Evolutionary conservation across 78 protist genomes (phyloP), one percentile per base, ranked within the genome.

Genomic region (Isochrysis galbana): DNA sequence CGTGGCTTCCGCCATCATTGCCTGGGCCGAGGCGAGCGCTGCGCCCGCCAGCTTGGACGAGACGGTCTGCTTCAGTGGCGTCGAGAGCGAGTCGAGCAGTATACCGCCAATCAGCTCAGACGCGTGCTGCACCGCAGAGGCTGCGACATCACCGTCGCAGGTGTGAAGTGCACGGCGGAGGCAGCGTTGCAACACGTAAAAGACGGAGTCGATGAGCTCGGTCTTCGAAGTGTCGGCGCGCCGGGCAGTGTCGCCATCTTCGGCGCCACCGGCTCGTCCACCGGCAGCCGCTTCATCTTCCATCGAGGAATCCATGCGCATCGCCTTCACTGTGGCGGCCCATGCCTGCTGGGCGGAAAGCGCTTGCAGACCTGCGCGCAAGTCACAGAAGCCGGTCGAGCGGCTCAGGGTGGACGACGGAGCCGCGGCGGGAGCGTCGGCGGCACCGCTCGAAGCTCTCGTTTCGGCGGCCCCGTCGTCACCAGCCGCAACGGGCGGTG

Each of bases 31-130:
- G 36, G 82, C 82, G 74, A 67, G 74, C 19, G 74, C 74, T 4
- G 74, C 74, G 44, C 82, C 82, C 82, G 82, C 82, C 42, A 72
- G 82, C 82, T 72, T 72, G 42, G 82, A 7, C 32, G 82, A 72
- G 82, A 72, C 32, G 44, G 42, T 17, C 82, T 32, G 82, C 82
- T 32, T n/a, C 32, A 72, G 82, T 41, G 29, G 82, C 42, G 32
- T 1, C 42, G 2, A 5, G 41, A 72, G 82, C 42, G 2, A 19
- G 32, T 72, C 82, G 82, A 72, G 82, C 82, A 72, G 82, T 17
- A 2, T 2, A 23, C 41, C 21, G 32, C 21, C 22, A 14, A 72
- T 36, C 42, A 72, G 36, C 42, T 4, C 1, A 36, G 41, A 36
- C 82, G 82, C 82, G 39, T 72, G 82, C 82, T 7, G 25, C 42